Percentiles rank a stretch among this genome's conserved stretches.
Evolutionary conservation across 257 asterid genomes (phyloP).

Genomic region (Ballota nigra): DNA sequence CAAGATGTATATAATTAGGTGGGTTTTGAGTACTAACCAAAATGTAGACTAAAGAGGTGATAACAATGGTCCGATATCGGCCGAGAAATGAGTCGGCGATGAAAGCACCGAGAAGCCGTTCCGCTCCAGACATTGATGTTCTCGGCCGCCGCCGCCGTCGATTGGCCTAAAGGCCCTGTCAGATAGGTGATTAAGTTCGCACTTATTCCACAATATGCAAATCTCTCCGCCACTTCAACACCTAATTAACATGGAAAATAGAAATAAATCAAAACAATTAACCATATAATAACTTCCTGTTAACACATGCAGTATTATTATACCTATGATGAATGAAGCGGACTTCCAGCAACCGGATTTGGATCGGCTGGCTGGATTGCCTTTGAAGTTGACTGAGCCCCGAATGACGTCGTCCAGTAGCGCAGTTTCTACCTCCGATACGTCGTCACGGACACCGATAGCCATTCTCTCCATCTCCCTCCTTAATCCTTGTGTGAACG

Average conservation of each 20-base stretch:
- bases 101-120: constrained; percentile 32
- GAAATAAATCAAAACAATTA: background rate
- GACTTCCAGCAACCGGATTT: constrained; percentile 43
- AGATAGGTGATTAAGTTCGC: constrained; percentile 38
- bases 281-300: background rate
- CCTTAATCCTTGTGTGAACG: too few relatives aligned
- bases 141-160: constrained; percentile 42
- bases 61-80: constrained; percentile 30
- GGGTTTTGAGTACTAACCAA: constrained; percentile 28
- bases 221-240: constrained; percentile 39
- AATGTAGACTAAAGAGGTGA: constrained; percentile 31
- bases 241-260: constrained; percentile 2
- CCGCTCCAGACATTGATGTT: constrained; percentile 43
- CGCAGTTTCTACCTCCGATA: background rate
- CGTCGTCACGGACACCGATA: background rate
- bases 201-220: constrained; percentile 38
- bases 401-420: constrained; percentile 21
- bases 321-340: constrained; percentile 36
- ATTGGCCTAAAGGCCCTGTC: constrained; percentile 40
- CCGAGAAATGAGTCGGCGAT: constrained; percentile 45
- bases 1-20: too few relatives aligned
- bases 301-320: background rate
- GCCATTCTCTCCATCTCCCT: background rate
- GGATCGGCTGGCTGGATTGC: constrained; percentile 23
- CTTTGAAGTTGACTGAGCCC: constrained; percentile 24